phyloP scores from a whole-genome alignment of 805 yeast species.

The Ogataea methanolica region DNA sequence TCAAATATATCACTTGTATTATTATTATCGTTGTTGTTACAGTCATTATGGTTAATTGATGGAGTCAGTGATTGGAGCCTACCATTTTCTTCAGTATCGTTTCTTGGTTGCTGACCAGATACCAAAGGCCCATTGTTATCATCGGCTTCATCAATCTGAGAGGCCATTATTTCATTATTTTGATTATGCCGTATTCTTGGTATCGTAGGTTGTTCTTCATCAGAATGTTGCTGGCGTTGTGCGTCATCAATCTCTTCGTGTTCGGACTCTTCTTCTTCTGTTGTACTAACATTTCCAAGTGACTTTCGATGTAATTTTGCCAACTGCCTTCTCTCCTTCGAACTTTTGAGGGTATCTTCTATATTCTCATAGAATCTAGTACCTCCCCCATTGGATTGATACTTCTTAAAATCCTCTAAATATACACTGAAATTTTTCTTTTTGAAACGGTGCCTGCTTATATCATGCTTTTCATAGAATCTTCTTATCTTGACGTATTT shows the following conservation, averaged over 20 bases:
- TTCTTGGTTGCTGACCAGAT: too few relatives aligned
- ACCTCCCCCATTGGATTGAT: slow-evolving; percentile 21
- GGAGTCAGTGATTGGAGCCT: not conserved
- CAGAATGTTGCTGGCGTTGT: not conserved
- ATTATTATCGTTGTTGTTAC: not conserved
- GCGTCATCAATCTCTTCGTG: not conserved
- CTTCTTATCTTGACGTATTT: slow-evolving; percentile 25
- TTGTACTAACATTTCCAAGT: slow-evolving; percentile 15
- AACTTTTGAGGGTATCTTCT: slow-evolving; percentile 14
- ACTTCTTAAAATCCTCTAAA: slow-evolving; percentile 27
- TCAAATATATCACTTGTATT: not conserved
- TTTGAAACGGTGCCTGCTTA: slow-evolving; percentile 27
- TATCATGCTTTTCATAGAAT: slow-evolving; percentile 22
- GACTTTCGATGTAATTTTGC: slow-evolving; percentile 8
- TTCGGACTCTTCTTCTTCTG: slow-evolving; percentile 11
- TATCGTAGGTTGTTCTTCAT: not conserved
- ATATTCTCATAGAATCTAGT: slow-evolving; percentile 20
- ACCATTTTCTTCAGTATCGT: not conserved
- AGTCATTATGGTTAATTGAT: not conserved
- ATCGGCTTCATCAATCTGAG: too few relatives aligned
- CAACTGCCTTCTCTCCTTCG: slow-evolving; percentile 10
- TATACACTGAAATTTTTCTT: slow-evolving; percentile 25
- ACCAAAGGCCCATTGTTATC: too few relatives aligned
- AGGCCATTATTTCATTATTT: not conserved
- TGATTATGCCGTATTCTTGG: not conserved